Evolutionary conservation across 2,329 filamentous ascomycete genomes (phyloP), one percentile per base, ranked within the genome.

Genomic region (Rhexocercosporidium sp.): DNA sequence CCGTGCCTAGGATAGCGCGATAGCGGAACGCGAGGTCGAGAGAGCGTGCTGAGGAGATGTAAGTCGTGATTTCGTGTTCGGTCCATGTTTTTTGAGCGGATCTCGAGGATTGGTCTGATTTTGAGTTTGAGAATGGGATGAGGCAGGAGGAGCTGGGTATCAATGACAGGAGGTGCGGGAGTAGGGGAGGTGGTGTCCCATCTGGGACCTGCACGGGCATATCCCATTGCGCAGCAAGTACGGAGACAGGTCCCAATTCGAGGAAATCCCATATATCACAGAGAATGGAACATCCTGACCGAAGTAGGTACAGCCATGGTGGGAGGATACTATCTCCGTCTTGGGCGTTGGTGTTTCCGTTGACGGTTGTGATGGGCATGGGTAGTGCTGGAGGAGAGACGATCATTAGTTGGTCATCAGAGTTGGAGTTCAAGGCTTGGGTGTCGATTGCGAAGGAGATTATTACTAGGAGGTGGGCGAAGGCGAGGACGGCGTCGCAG

Each of bases 401-500:
- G 62, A 71, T 53, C 20, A 71, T 64, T 29, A 73, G 65, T 37
- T 47, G 25, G 18, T 39, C 31, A 20, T 27, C 14, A 5, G 16
- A 11, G n/a, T 34, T 20, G 31, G 6, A 27, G 51, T 20, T 29
- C 31, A 20, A 25, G 25, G 20, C 9, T 51, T 68, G 66, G n/a
- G 59, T 59, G 1, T 67, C 57, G 22, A 56, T 46, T 37, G 67
- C 67, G 31, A 67, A 69, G 12, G 53, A 67, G 46, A 65, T 46
- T n/a, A 69, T 67, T 53, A 69, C 57, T 14, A 71, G 66, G 22
- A 73, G 67, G 11, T 72, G 67, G 3, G 67, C 64, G 44, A 72
- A 72, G 18, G 69, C 66, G 18, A 72, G 54, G 16, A 72, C 41
- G 5, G 69, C 67, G 53, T 71, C 27, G 29, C 69, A 70, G 14